Percentiles rank a stretch among this genome's conserved stretches.
phyloP scores from a whole-genome alignment of 2,329 filamentous ascomycete genomes.

The Zymoseptoria ardabiliae region DNA sequence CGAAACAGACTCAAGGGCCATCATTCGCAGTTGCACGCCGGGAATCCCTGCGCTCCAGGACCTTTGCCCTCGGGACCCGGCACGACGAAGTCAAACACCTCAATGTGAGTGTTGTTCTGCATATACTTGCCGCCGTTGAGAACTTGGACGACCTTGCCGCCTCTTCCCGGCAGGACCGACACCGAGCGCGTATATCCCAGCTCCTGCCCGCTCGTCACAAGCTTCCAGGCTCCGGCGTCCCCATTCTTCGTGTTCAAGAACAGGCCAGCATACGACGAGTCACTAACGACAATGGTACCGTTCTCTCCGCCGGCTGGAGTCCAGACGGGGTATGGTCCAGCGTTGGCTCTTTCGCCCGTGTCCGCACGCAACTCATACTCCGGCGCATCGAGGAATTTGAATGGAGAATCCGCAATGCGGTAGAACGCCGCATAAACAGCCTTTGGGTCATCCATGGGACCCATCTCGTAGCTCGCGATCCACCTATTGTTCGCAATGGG shows the following conservation, averaged over 20 bases:
- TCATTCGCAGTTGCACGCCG: background rate
- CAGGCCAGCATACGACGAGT: background rate
- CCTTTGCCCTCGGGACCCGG: background rate
- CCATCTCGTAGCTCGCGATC: background rate
- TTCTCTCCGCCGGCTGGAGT: conserved; percentile 39
- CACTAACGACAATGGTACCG: conserved; percentile 45
- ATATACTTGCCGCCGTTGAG: background rate
- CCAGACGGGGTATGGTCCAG: conserved; percentile 46
- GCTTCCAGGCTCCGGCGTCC: background rate
- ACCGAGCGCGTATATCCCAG: background rate
- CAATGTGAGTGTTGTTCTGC: background rate
- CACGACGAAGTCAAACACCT: background rate
- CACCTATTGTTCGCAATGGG: background rate
- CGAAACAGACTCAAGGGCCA: background rate
- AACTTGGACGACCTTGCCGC: background rate
- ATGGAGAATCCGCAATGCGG: background rate
- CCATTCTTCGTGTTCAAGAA: background rate
- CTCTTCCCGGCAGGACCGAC: background rate
- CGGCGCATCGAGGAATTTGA: background rate
- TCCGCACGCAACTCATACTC: background rate
- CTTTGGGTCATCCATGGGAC: background rate
- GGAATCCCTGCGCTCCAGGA: background rate
- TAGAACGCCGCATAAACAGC: background rate
- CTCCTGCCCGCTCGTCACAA: background rate
- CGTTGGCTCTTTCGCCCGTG: background rate